Conservation (phyloP, 1,139 yeast genomes). For the Arxiozyma telluris region DNA sequence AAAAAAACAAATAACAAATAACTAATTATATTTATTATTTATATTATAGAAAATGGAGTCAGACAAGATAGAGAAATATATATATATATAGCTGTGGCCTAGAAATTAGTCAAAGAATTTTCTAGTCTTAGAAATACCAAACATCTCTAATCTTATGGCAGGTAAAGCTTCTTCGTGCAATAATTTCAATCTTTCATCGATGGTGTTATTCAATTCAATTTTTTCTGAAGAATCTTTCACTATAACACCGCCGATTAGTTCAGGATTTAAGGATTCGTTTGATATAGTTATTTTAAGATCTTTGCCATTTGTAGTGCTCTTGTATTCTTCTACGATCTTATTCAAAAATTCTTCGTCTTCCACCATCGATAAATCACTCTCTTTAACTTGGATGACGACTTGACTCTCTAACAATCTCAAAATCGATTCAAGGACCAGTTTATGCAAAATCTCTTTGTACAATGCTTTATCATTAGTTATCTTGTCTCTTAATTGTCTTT, state of each 20-base stretch:
- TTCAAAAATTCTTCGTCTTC: constrained; percentile 32
- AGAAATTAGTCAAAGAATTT: constrained; percentile 69
- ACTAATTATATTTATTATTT: not conserved
- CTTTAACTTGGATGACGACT: constrained; percentile 58
- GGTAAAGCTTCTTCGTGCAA: constrained; percentile 84
- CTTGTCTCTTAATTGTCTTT: constrained; percentile 44
- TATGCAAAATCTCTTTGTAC: constrained; percentile 63
- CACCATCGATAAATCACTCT: constrained; percentile 57
- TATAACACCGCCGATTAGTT: constrained; percentile 78
- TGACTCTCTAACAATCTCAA: constrained; percentile 63
- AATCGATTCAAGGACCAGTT: constrained; percentile 77
- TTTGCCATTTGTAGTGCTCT: constrained; percentile 50
- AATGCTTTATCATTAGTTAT: constrained; percentile 43
- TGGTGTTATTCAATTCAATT: constrained; percentile 83
- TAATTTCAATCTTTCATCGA: constrained; percentile 84
- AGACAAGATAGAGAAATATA: not conserved
- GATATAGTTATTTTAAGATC: constrained; percentile 58
- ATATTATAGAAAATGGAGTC: not conserved
- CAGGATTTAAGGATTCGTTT: constrained; percentile 51
- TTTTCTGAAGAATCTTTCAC: constrained; percentile 64
- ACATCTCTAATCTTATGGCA: constrained; percentile 80
- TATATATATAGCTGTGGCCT: not conserved
- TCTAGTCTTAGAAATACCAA: constrained; percentile 81
- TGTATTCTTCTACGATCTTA: constrained; percentile 55
- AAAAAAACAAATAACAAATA: too few species aligned